phyloP scores from a whole-genome alignment of 441 rosid species.

The Syzygium malaccense region DNA sequence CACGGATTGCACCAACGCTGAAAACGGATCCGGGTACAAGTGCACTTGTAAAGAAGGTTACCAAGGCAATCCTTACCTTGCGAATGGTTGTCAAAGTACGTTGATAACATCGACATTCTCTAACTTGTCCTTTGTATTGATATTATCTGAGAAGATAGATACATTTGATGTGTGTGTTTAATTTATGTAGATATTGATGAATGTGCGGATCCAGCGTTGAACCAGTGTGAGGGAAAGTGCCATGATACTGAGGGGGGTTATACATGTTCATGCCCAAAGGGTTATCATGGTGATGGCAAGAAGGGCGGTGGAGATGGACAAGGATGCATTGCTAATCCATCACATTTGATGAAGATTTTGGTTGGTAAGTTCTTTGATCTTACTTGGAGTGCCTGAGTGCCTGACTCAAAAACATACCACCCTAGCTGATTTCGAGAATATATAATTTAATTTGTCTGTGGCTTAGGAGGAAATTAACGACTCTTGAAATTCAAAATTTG shows the following conservation, averaged over 20 bases:
- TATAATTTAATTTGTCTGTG: background rate
- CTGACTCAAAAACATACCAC: background rate
- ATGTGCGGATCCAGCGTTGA: fast-evolving
- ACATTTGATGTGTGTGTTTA: background rate
- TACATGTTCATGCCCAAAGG: background rate
- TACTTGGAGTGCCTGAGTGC: background rate
- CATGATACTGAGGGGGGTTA: background rate
- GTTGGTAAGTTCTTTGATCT: conserved; percentile 5
- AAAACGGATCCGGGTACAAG: background rate
- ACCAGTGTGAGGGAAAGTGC: background rate
- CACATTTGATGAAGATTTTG: background rate
- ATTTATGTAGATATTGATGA: background rate
- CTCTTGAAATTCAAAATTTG: background rate
- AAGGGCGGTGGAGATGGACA: background rate
- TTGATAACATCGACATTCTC: background rate
- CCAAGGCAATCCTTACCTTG: background rate
- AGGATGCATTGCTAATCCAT: conserved; percentile 7
- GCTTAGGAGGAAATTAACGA: no score
- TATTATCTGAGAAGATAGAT: background rate
- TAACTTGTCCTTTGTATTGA: background rate
- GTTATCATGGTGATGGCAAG: background rate
- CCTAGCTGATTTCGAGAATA: background rate
- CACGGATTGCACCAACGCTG: background rate
- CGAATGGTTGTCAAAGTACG: background rate
- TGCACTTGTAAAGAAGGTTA: background rate